phyloP scores from a whole-genome alignment of 257 asterid genomes.

The Solanum bulbocastanum region DNA sequence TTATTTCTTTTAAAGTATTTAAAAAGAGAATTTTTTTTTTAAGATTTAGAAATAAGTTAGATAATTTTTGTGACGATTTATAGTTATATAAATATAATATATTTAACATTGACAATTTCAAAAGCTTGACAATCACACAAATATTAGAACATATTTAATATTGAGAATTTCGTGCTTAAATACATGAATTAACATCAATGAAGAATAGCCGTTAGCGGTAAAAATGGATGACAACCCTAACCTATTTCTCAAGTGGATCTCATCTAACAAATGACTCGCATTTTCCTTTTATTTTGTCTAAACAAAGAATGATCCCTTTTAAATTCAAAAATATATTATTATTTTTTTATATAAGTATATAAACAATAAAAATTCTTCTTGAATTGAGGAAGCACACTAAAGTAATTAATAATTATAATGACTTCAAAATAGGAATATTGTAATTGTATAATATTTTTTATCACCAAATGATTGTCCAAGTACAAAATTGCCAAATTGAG shows the following conservation, averaged over 20 bases:
- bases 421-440: not conserved
- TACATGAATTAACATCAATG: not conserved
- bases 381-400: not conserved
- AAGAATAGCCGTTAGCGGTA: not conserved
- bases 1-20: not conserved
- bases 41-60: not conserved
- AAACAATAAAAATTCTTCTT: not conserved
- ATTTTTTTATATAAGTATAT: not conserved
- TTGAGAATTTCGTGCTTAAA: not conserved
- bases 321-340: too few relatives aligned
- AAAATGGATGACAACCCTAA: too few relatives aligned
- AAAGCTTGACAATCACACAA: not conserved
- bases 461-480: not conserved
- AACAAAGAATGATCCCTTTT: not conserved
- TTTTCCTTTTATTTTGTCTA: too few relatives aligned
- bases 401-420: not conserved
- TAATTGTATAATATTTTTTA: too few relatives aligned
- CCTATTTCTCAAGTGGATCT: too few relatives aligned
- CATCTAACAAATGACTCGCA: not conserved
- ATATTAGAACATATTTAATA: not conserved
- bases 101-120: too few relatives aligned
- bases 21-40: too few relatives aligned
- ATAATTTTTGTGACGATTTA: not conserved
- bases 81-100: too few relatives aligned
- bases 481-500: not conserved